These are phyloP conservation scores for Pichia nakasei DNA, from an alignment of 805 yeast species.

Conservation along the genomic window DNA sequence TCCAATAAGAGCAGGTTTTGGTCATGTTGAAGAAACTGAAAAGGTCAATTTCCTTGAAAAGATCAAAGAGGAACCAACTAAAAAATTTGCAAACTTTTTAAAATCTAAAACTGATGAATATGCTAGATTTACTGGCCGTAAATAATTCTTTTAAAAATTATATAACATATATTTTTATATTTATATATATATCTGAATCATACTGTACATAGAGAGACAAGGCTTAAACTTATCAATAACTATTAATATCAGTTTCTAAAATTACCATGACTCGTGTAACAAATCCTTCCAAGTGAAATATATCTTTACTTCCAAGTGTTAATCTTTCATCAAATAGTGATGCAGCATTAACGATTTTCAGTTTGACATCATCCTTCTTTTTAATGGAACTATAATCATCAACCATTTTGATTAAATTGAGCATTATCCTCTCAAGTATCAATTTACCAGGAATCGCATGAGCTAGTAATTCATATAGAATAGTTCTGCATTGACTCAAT, in stretches of 20 bases:
- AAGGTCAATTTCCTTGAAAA: constrained; percentile 46
- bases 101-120: constrained; percentile 46
- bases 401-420: constrained; percentile 24
- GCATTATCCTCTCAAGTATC: constrained; percentile 55
- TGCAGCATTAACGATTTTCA: constrained; percentile 48
- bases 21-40: constrained; percentile 36
- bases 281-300: constrained; percentile 92
- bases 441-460: constrained; percentile 89
- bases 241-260: constrained; percentile 35
- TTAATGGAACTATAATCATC: constrained; percentile 14
- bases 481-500: constrained; percentile 52
- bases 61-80: constrained; percentile 53
- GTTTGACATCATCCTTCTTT: constrained; percentile 23
- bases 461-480: constrained; percentile 74
- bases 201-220: not conserved
- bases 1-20: constrained; percentile 64
- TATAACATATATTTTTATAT: not conserved
- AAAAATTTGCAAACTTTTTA: constrained; percentile 48
- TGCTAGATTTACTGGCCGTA: constrained; percentile 28
- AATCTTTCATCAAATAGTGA: constrained; percentile 78
- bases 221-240: not conserved
- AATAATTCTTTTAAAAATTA: constrained; percentile 1
- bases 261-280: constrained; percentile 81
- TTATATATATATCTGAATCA: not conserved
- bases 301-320: constrained; percentile 77